A percentile compares a stretch with the other conserved stretches of the same genome.
These are phyloP conservation scores for Globisporangium abappressorium DNA, from an alignment of 352 stramenopile species.

Conservation along the genomic window DNA sequence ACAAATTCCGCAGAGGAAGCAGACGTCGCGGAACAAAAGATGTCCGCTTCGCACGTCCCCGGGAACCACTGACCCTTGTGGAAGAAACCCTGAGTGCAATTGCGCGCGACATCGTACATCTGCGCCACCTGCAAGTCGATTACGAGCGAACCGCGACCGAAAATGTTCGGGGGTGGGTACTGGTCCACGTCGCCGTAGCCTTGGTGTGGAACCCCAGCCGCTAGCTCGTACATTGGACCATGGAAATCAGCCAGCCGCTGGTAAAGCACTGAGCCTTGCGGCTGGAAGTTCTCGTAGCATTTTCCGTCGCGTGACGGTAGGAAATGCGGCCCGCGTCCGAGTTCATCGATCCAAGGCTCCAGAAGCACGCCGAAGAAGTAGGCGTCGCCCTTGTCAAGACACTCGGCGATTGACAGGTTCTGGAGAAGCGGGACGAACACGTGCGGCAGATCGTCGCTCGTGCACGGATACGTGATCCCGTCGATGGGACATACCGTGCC, in stretches of 20 bases:
- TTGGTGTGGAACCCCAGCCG: conserved; percentile 88
- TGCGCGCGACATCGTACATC: conserved; percentile 85
- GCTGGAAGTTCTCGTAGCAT: conserved; percentile 94
- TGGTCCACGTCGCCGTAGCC: conserved; percentile 89
- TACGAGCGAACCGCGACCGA: conserved; percentile 78
- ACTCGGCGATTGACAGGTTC: conserved; percentile 87
- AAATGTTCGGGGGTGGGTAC: conserved; percentile 77
- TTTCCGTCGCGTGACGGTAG: conserved; percentile 71
- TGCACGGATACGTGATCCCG: conserved; percentile 94
- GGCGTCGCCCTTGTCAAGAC: conserved; percentile 68
- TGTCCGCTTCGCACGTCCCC: conserved; percentile 95
- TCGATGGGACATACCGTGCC: conserved; percentile 93
- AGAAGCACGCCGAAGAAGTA: conserved; percentile 95
- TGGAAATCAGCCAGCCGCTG: conserved; percentile 94
- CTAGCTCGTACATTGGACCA: conserved; percentile 92
- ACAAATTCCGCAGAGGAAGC: conserved; percentile 26
- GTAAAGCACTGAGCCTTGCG: conserved; percentile 88
- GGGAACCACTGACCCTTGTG: conserved; percentile 90
- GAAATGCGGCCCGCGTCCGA: conserved; percentile 90
- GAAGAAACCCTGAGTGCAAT: conserved; percentile 94
- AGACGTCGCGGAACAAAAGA: conserved; percentile 78
- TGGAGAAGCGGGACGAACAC: conserved; percentile 84
- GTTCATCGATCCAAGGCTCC: conserved; percentile 94
- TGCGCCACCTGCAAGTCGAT: conserved; percentile 86
- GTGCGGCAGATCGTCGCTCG: conserved; percentile 89